Conservation (phyloP, 228 moss, liverwort and hornwort genomes). For the Sphagnum fallax region DNA sequence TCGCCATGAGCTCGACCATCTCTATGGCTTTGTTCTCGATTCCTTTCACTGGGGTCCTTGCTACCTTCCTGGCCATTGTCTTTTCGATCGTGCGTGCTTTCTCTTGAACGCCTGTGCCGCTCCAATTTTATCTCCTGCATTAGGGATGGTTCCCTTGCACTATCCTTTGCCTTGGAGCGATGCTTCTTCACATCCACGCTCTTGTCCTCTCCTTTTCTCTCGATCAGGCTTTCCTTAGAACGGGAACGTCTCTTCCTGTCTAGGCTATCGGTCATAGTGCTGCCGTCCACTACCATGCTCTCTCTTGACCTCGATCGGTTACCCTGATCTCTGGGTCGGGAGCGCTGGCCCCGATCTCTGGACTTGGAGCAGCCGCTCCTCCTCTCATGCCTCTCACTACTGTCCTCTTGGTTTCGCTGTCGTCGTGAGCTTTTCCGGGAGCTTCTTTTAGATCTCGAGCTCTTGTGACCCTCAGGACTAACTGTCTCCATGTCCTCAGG, state of each 20-base stretch:
- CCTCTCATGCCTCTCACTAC: background rate
- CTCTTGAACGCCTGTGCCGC: background rate
- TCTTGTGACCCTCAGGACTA: background rate
- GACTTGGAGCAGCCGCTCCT: background rate
- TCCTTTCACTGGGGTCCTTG: background rate
- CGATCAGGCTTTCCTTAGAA: constrained; percentile 27
- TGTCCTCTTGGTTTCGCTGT: constrained; percentile 6
- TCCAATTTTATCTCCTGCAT: background rate
- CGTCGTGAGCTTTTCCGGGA: constrained; percentile 16
- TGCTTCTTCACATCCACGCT: constrained; percentile 18
- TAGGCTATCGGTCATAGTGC: background rate
- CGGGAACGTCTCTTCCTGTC: constrained; percentile 31
- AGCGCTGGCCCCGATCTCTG: constrained; percentile 18
- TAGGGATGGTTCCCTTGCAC: constrained; percentile 2
- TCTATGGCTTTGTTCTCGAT: too few relatives aligned
- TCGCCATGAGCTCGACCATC: too few relatives aligned
- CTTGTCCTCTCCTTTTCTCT: constrained; percentile 19
- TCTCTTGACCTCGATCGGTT: constrained; percentile 16
- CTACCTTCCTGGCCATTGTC: background rate
- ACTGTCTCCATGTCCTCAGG: background rate
- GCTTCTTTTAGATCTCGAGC: background rate
- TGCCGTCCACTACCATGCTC: constrained; percentile 15
- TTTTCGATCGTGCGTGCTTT: background rate
- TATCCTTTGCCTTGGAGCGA: constrained; percentile 37
- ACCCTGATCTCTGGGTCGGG: constrained; percentile 18